These are phyloP conservation scores for Mercurialis annua DNA, from an alignment of 345 rosid genomes.

Conservation along the genomic window DNA sequence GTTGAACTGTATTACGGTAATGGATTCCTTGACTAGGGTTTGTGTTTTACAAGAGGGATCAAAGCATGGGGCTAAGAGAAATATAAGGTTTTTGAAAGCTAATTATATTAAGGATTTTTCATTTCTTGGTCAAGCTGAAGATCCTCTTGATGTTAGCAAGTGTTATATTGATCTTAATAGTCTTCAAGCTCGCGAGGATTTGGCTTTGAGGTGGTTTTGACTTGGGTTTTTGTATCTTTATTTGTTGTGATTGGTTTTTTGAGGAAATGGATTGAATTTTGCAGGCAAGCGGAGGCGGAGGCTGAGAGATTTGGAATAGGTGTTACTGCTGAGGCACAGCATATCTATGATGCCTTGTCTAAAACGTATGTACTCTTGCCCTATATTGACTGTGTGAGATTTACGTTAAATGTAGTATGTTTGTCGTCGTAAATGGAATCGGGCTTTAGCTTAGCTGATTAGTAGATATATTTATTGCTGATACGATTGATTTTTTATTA, in stretches of 20 bases:
- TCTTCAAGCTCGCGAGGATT: constrained; percentile 73
- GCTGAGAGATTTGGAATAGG: constrained; percentile 93
- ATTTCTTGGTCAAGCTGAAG: constrained; percentile 68
- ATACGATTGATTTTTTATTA: not conserved
- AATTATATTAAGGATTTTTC: constrained; percentile 64
- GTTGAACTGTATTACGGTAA: not conserved
- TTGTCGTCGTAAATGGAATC: not conserved
- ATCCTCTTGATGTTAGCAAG: constrained; percentile 66
- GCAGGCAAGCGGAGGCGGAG: constrained; percentile 83
- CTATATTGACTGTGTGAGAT: not conserved
- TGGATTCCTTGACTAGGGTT: constrained; percentile 39
- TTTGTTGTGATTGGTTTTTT: not conserved
- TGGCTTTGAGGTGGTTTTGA: constrained; percentile 59
- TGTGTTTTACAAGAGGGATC: constrained; percentile 63
- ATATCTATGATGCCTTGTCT: constrained; percentile 78
- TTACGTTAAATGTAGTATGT: not conserved
- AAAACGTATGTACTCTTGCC: constrained; percentile 56
- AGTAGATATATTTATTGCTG: not conserved
- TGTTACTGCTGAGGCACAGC: constrained; percentile 85
- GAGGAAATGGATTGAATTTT: constrained; percentile 17
- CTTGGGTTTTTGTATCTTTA: not conserved
- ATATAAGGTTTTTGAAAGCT: constrained; percentile 69
- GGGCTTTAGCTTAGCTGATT: not conserved
- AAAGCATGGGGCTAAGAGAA: constrained; percentile 47
- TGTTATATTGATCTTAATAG: constrained; percentile 58